These are phyloP conservation scores for Lepidium africanum DNA, from an alignment of 345 rosid genomes.

Conservation along the genomic window DNA sequence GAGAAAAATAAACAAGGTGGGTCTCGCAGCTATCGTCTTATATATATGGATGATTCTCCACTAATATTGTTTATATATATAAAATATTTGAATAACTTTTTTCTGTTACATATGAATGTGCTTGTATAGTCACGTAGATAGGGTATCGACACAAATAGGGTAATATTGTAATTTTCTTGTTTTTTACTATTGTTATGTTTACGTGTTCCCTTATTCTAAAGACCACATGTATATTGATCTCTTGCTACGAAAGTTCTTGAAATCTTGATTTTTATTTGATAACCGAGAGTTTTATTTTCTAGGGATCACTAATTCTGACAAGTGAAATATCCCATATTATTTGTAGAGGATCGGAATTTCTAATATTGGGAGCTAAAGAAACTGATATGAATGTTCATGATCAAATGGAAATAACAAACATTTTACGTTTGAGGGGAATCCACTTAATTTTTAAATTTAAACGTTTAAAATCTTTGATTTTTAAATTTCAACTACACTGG, in stretches of 20 bases:
- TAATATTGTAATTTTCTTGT: not conserved
- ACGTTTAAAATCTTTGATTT: too few relatives aligned
- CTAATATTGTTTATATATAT: conserved; percentile 4
- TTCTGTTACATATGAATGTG: not conserved
- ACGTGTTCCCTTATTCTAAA: conserved; percentile 1
- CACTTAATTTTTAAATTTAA: too few relatives aligned
- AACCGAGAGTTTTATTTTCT: too few relatives aligned
- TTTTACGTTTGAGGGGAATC: too few relatives aligned
- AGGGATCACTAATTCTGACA: too few relatives aligned
- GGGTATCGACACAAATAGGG: not conserved
- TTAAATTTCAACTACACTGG: too few relatives aligned
- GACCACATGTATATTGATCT: not conserved
- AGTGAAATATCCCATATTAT: too few relatives aligned
- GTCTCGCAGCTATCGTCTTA: not conserved
- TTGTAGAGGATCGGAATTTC: too few relatives aligned
- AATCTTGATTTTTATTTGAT: not conserved
- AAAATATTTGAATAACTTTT: not conserved
- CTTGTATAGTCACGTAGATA: conserved; percentile 11
- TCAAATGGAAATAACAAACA: too few relatives aligned
- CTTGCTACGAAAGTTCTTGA: not conserved
- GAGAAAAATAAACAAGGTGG: conserved; percentile 5
- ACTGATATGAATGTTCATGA: too few relatives aligned
- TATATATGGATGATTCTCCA: not conserved
- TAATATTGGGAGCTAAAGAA: too few relatives aligned
- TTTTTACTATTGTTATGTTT: not conserved